phyloP scores from a whole-genome alignment of 768 basidiomycete species.

The Fomitopsis serialis region DNA sequence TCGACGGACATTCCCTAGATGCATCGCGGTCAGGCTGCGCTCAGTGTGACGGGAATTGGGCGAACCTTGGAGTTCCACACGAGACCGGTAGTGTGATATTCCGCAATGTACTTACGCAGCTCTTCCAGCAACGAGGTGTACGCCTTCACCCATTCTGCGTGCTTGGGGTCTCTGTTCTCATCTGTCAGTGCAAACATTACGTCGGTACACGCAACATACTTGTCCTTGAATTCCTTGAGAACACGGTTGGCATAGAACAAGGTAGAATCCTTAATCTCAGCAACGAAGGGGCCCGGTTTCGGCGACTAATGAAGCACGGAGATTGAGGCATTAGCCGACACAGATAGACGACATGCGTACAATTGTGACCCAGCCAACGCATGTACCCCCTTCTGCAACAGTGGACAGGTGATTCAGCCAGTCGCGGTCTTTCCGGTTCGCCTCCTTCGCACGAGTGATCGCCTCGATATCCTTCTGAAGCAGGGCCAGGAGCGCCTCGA shows the following conservation, averaged over 20 bases:
- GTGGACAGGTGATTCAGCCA: slow-evolving; percentile 79
- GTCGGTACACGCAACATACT: slow-evolving; percentile 44
- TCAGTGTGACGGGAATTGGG: slow-evolving; percentile 8
- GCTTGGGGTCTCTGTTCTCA: slow-evolving; percentile 74
- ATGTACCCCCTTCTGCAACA: slow-evolving; percentile 77
- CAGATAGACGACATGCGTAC: slow-evolving; percentile 42
- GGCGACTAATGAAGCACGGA: slow-evolving; percentile 38
- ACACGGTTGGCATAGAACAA: slow-evolving; percentile 88
- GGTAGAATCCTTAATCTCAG: slow-evolving; percentile 79
- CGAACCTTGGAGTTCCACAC: slow-evolving; percentile 81
- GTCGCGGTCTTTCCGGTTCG: slow-evolving; percentile 71
- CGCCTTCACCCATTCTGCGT: slow-evolving; percentile 82
- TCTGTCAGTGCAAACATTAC: neutral
- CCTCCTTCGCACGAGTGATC: slow-evolving; percentile 78
- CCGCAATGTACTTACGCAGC: slow-evolving; percentile 75
- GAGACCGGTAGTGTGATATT: slow-evolving; percentile 82
- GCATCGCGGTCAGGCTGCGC: neutral
- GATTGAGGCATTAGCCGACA: neutral
- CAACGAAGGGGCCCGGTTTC: slow-evolving; percentile 77
- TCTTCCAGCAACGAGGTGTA: slow-evolving; percentile 71
- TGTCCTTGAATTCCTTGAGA: slow-evolving; percentile 89
- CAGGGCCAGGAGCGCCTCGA: slow-evolving; percentile 57
- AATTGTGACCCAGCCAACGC: slow-evolving; percentile 82
- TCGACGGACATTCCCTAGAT: slow-evolving; percentile 51
- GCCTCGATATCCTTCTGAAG: slow-evolving; percentile 69